Conservation (phyloP, 495 filamentous ascomycete species). For the Podospora pseudopauciseta region DNA sequence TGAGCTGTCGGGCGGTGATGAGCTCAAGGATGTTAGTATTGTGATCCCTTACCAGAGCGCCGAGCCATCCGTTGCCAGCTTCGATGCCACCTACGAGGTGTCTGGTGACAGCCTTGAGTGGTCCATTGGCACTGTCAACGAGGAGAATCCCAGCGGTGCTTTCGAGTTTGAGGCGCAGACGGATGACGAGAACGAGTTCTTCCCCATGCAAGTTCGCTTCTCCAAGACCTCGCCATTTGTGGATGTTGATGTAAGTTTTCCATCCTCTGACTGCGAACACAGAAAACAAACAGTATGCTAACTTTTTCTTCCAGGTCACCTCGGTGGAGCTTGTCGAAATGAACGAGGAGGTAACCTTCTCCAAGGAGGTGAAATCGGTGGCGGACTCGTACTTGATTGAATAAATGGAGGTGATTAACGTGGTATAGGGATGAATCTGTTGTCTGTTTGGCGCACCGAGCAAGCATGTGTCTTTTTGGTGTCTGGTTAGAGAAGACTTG, state of each 20-base stretch:
- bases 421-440: neutral
- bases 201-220: conserved; percentile 92
- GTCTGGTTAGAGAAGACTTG: conserved; percentile 1
- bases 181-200: conserved; percentile 83
- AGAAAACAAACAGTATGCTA: conserved; percentile 27
- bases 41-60: conserved; percentile 77
- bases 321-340: conserved; percentile 71
- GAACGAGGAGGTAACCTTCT: conserved; percentile 78
- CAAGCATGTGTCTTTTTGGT: conserved; percentile 2
- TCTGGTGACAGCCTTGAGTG: conserved; percentile 90
- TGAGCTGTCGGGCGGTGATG: conserved; percentile 72
- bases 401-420: conserved; percentile 38
- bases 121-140: conserved; percentile 79
- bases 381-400: conserved; percentile 80
- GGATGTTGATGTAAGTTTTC: conserved; percentile 74
- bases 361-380: conserved; percentile 82
- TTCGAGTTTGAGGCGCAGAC: conserved; percentile 94
- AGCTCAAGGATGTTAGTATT: conserved; percentile 78
- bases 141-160: conserved; percentile 72
- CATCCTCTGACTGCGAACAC: neutral
- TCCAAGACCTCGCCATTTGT: conserved; percentile 81
- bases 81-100: conserved; percentile 91
- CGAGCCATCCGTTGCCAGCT: conserved; percentile 85
- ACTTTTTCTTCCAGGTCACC: conserved; percentile 51
- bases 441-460: neutral